A percentile compares a stretch with the other conserved stretches of the same genome.
These are phyloP conservation scores for Kluyveromyces wickerhamii DNA, from an alignment of 805 yeast genomes.

Conservation along the genomic window DNA sequence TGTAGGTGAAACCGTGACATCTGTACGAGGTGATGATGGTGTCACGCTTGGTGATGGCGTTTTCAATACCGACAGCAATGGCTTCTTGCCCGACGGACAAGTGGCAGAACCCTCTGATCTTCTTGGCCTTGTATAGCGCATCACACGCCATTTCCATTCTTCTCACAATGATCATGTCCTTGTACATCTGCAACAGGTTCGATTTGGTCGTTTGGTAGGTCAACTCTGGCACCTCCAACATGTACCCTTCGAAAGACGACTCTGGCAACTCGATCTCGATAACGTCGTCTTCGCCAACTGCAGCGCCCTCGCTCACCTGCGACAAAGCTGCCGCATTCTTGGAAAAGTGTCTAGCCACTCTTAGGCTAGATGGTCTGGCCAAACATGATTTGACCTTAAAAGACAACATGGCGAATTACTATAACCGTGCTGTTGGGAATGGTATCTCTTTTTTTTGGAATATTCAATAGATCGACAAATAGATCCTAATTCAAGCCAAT, in stretches of 20 bases:
- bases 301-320: conserved; percentile 8
- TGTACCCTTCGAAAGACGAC: conserved; percentile 76
- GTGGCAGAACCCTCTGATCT: conserved; percentile 98
- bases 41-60: conserved; percentile 80
- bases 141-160: conserved; percentile 99
- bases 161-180: conserved; percentile 88
- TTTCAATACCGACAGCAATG: conserved; percentile 95
- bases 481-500: no score
- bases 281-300: conserved; percentile 19
- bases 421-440: not conserved
- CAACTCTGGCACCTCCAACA: conserved; percentile 65
- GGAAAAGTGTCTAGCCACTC: conserved; percentile 9
- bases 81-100: conserved; percentile 98
- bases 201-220: conserved; percentile 73
- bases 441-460: not conserved
- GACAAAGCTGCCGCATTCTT: conserved; percentile 15
- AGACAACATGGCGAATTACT: not conserved
- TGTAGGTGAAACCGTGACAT: conserved; percentile 97
- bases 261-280: conserved; percentile 62
- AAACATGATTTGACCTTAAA: not conserved
- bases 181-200: conserved; percentile 83
- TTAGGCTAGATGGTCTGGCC: conserved; percentile 1
- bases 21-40: conserved; percentile 94
- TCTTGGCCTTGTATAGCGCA: conserved; percentile 95
- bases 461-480: no score